These are phyloP conservation scores for Dryas integrifolia DNA, from an alignment of 331 rosid species.

Conservation along the genomic window DNA sequence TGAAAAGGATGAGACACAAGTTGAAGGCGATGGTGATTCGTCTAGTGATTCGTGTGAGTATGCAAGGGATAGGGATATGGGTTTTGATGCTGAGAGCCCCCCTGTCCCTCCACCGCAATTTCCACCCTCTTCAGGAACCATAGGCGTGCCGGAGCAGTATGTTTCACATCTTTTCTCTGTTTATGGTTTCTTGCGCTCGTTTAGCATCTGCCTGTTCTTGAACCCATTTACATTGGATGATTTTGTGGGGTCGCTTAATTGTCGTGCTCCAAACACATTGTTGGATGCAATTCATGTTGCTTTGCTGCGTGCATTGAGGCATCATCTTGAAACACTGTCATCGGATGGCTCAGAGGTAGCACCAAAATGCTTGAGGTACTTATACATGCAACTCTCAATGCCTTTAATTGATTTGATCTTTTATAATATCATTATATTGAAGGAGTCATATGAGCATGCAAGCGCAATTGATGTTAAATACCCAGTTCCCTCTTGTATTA, in stretches of 20 bases:
- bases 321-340: slow-evolving; percentile 59
- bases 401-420: slow-evolving; percentile 3
- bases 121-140: slow-evolving; percentile 70
- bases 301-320: slow-evolving; percentile 67
- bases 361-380: slow-evolving; percentile 70
- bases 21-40: slow-evolving; percentile 41
- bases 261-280: slow-evolving; percentile 47
- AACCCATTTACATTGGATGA: slow-evolving; percentile 84
- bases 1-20: slow-evolving; percentile 33
- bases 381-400: not conserved
- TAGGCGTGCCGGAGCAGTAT: slow-evolving; percentile 72
- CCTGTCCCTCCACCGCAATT: slow-evolving; percentile 43
- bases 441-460: not conserved
- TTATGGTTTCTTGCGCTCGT: slow-evolving; percentile 75
- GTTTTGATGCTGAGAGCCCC: slow-evolving; percentile 31
- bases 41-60: slow-evolving; percentile 41
- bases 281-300: slow-evolving; percentile 78
- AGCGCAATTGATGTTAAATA: not conserved
- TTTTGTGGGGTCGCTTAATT: slow-evolving; percentile 80
- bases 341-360: slow-evolving; percentile 71
- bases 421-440: slow-evolving; percentile 5
- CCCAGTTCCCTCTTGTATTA: not conserved
- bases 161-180: slow-evolving; percentile 73
- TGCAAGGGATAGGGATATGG: slow-evolving; percentile 31
- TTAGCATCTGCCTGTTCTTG: slow-evolving; percentile 62